These are phyloP conservation scores for Penicillium sp. DNA, from an alignment of 2,329 filamentous ascomycete genomes.

Conservation along the genomic window DNA sequence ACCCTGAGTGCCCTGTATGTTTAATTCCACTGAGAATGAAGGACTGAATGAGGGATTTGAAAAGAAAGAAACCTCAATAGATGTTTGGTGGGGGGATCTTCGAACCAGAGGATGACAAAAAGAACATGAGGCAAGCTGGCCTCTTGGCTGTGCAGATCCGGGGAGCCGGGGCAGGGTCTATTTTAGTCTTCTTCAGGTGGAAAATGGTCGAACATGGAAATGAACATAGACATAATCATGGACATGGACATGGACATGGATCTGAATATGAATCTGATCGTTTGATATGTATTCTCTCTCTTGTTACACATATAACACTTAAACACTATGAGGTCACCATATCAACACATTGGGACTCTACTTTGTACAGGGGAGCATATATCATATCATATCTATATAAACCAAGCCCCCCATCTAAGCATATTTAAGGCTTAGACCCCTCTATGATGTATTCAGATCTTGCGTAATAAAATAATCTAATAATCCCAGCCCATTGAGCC, in stretches of 20 bases:
- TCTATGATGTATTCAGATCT: not conserved
- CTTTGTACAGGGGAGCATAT: not conserved
- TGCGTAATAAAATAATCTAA: not conserved
- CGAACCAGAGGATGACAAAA: constrained; percentile 7
- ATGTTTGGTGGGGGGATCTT: constrained; percentile 6
- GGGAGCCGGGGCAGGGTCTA: not conserved
- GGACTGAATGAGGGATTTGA: constrained; percentile 17
- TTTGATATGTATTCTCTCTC: not conserved
- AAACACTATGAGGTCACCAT: not conserved
- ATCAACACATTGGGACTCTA: not conserved
- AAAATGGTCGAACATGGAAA: not conserved
- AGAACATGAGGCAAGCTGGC: constrained; percentile 14
- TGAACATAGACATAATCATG: not conserved
- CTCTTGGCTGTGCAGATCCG: constrained; percentile 14
- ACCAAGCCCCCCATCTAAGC: not conserved
- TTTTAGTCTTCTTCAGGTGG: not conserved
- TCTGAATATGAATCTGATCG: not conserved
- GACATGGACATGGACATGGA: not conserved
- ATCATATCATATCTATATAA: not conserved
- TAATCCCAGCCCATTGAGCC: not conserved
- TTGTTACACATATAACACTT: not conserved
- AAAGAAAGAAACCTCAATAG: constrained; percentile 8
- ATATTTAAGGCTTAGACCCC: no score
- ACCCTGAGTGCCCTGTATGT: not conserved
- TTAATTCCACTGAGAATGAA: not conserved